These are phyloP conservation scores for Petunia hybrid DNA, from an alignment of 305 asterid genomes.

Conservation along the genomic window DNA sequence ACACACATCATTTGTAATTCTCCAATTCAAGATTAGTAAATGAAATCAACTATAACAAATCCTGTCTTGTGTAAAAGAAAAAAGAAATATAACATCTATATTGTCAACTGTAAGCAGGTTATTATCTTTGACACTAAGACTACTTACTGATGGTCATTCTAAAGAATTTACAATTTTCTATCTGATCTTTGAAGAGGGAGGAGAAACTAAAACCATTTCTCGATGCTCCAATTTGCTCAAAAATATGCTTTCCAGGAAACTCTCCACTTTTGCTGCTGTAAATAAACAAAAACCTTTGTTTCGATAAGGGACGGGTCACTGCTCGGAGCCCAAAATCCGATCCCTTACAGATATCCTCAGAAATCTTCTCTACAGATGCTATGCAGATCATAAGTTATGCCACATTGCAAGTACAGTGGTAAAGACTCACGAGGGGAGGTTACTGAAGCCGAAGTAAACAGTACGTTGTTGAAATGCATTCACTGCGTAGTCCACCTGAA, in stretches of 20 bases:
- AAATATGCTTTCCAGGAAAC: not conserved
- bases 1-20: not conserved
- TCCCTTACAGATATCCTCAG: not conserved
- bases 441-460: constrained; percentile 79
- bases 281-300: not conserved
- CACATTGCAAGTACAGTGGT: constrained; percentile 1
- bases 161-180: not conserved
- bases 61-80: not conserved
- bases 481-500: constrained; percentile 82
- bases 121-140: constrained; percentile 13
- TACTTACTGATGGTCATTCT: constrained; percentile 5
- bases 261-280: not conserved
- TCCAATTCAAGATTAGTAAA: not conserved
- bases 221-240: constrained; percentile 22
- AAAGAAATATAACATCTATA: not conserved
- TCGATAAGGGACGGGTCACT: not conserved
- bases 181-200: constrained; percentile 17
- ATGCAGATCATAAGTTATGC: not conserved
- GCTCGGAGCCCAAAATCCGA: not conserved
- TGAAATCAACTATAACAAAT: constrained; percentile 10
- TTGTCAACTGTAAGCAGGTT: not conserved
- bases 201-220: constrained; percentile 10
- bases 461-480: constrained; percentile 81
- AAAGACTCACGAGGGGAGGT: constrained; percentile 53
- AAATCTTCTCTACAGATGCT: not conserved